Base-by-base conservation (phyloP, 345 rosid species). In the Aurinia saxatilis region DNA sequence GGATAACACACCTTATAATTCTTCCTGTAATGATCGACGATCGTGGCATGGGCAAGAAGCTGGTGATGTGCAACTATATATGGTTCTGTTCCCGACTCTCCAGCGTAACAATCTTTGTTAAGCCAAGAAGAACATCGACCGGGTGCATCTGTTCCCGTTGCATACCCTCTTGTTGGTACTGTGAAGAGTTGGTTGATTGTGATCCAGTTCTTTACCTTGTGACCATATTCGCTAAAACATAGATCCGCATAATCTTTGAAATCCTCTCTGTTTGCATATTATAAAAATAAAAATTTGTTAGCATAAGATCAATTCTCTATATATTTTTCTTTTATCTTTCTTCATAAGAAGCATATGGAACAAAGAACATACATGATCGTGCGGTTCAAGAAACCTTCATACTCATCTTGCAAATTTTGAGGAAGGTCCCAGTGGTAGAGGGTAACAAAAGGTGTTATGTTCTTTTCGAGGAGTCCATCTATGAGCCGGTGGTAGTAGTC, bases 381-480 rank as follows among this genome's bases (percentile, higher is more conserved):
- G 19, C 63, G 63, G 62, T 67, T 40, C 52, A 82, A 70, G 50
- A 77, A 71, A 15, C 86, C 84, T 41, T 60, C 76, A 12, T 79
- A 82, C 10, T 73, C 72, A 48, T 79, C 77, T 65, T 79, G 78
- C 2, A 81, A 57, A 3, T 56, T 6, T 64, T 81, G 85, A 49
- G 82, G 85, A 51, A 81, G 65, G 54, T 81, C 83, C 82, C 81
- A 81, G 5, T 79, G 83, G 39, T 37, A 81, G 16, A 78, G 8
- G 2, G 82, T 81, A 42, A 75, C 73, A 17, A 68, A 81, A 18
- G 85, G 85, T 7, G 64, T 48, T 27, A 75, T 70, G 31, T 67
- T 70, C 5, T 61, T 62, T 4, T 17, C 21, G 15, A 59, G 10
- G 21, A 80, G 80, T 41, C 71, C 82, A 25, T 82, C 36, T 73